Evolutionary conservation across 768 basidiomycete species (phyloP).

Genomic region (Suillus sp.): DNA sequence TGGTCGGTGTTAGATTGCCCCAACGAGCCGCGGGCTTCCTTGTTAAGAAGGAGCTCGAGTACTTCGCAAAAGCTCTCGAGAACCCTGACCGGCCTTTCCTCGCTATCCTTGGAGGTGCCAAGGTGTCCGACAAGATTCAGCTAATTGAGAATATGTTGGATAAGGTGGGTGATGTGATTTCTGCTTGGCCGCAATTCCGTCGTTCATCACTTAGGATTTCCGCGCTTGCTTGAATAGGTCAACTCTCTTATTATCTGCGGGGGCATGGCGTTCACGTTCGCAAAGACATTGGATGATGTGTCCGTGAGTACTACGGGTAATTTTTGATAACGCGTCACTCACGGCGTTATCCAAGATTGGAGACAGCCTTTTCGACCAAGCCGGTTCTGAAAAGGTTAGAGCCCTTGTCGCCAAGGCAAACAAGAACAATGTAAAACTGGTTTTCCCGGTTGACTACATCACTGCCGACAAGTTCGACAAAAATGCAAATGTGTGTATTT

Average conservation of each 20-base stretch:
- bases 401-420: constrained; percentile 89
- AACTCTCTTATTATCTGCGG: constrained; percentile 95
- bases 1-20: constrained; percentile 94
- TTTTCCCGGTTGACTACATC: constrained; percentile 94
- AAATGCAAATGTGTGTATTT: constrained; percentile 67
- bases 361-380: constrained; percentile 88
- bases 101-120: constrained; percentile 97
- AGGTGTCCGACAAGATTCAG: constrained; percentile 99
- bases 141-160: constrained; percentile 99
- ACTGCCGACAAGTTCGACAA: constrained; percentile 96
- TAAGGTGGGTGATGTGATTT: constrained; percentile 59
- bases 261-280: constrained; percentile 99
- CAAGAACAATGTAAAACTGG: constrained; percentile 87
- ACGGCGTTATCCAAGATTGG: constrained; percentile 66
- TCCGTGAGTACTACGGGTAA: constrained; percentile 45
- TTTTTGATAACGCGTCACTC: background rate
- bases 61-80: constrained; percentile 97
- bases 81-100: constrained; percentile 94
- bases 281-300: constrained; percentile 85
- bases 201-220: background rate
- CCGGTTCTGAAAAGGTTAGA: constrained; percentile 85
- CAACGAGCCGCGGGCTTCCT: constrained; percentile 95
- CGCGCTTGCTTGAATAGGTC: constrained; percentile 52
- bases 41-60: constrained; percentile 98
- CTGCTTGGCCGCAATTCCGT: constrained; percentile 2